Conservation (phyloP, 2,329 filamentous ascomycete genomes). For the Cladosporium velox region DNA sequence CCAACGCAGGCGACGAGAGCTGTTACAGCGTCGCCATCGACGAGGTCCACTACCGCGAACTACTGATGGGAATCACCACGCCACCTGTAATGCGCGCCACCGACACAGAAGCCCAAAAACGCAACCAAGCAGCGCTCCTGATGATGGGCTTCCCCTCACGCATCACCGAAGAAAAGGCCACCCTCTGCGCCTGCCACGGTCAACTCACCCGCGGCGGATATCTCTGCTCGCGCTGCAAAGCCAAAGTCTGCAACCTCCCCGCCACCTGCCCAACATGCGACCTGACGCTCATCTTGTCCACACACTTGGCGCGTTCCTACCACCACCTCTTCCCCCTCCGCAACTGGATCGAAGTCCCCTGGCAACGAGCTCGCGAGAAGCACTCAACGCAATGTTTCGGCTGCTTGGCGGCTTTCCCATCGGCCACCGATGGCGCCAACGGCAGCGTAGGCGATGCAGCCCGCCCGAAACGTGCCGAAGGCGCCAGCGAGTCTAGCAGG, state of each 20-base stretch:
- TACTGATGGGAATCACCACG: slow-evolving; percentile 86
- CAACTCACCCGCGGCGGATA: slow-evolving; percentile 82
- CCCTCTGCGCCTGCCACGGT: slow-evolving; percentile 89
- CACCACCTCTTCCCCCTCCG: slow-evolving; percentile 87
- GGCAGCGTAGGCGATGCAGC: not conserved
- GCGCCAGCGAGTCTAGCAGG: slow-evolving; percentile 79
- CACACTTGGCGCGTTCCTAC: slow-evolving; percentile 88
- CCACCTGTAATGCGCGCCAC: slow-evolving; percentile 74
- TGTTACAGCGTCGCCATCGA: slow-evolving; percentile 84
- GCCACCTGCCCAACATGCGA: slow-evolving; percentile 89
- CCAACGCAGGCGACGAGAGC: slow-evolving; percentile 75
- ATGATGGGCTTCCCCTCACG: slow-evolving; percentile 99
- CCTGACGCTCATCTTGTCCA: slow-evolving; percentile 89
- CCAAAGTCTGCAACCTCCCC: slow-evolving; percentile 86
- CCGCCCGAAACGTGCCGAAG: slow-evolving; percentile 32
- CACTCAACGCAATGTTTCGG: slow-evolving; percentile 67
- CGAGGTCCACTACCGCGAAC: slow-evolving; percentile 81
- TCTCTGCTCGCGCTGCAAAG: slow-evolving; percentile 81
- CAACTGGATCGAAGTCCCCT: slow-evolving; percentile 89
- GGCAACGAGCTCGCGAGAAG: slow-evolving; percentile 64
- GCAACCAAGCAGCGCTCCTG: slow-evolving; percentile 62
- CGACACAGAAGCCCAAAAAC: slow-evolving; percentile 36
- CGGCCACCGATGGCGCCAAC: slow-evolving; percentile 26
- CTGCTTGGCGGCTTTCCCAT: slow-evolving; percentile 73
- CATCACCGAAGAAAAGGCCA: slow-evolving; percentile 70